These are phyloP conservation scores for Incumbomyces delicatus DNA, from an alignment of 2,329 filamentous ascomycete genomes.

Conservation along the genomic window DNA sequence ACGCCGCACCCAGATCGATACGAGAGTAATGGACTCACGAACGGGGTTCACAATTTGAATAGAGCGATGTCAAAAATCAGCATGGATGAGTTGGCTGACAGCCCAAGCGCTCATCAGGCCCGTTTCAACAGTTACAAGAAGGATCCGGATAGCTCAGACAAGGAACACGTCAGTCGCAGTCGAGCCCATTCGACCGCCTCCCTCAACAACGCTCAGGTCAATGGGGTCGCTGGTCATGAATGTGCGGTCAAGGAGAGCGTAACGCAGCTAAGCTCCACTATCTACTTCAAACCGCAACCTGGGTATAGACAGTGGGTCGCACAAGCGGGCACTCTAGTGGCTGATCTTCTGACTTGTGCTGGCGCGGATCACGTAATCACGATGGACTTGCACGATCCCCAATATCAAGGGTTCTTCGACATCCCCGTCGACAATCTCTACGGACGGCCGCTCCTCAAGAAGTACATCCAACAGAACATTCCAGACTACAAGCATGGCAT, in stretches of 20 bases:
- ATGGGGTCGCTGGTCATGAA: constrained; percentile 56
- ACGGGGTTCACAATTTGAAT: constrained; percentile 60
- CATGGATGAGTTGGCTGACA: constrained; percentile 47
- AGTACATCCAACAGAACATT: constrained; percentile 68
- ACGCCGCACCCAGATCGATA: constrained; percentile 67
- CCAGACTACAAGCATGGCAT: constrained; percentile 77
- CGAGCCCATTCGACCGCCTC: constrained; percentile 16
- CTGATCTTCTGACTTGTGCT: constrained; percentile 87
- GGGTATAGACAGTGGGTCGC: constrained; percentile 99
- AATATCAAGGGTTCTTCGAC: constrained; percentile 98
- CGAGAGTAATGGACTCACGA: constrained; percentile 56
- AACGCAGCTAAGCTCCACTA: constrained; percentile 27
- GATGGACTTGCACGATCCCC: constrained; percentile 91
- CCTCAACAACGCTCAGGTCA: constrained; percentile 37
- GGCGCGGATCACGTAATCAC: constrained; percentile 96
- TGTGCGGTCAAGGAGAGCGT: constrained; percentile 6
- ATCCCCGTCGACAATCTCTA: constrained; percentile 98
- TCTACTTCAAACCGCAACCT: constrained; percentile 68
- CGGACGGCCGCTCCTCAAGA: constrained; percentile 48
- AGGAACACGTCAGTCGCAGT: constrained; percentile 24
- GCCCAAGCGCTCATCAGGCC: constrained; percentile 32
- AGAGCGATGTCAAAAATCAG: constrained; percentile 63
- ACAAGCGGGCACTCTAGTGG: constrained; percentile 88
- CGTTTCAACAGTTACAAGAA: constrained; percentile 31
- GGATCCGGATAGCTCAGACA: constrained; percentile 21